Percentiles rank a stretch among this genome's conserved stretches.
Conservation (phyloP, 805 yeast species). For the Starmerella ratchasimensis region DNA sequence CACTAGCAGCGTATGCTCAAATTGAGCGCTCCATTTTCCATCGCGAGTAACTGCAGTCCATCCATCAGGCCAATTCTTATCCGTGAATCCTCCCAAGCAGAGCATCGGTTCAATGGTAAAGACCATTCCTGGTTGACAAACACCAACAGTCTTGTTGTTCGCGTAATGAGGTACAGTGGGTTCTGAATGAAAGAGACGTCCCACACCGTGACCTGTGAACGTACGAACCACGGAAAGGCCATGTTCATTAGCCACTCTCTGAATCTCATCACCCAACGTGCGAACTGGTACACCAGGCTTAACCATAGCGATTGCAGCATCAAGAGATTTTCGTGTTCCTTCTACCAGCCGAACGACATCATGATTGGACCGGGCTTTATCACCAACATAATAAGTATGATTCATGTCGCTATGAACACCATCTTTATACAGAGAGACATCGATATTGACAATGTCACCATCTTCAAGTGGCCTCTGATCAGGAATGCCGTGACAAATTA, state of each 20-base stretch:
- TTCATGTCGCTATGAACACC: constrained; percentile 92
- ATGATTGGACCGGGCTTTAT: constrained; percentile 62
- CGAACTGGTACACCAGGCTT: constrained; percentile 89
- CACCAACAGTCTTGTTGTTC: constrained; percentile 81
- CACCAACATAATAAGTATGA: constrained; percentile 94
- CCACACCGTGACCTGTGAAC: constrained; percentile 90
- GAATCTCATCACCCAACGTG: constrained; percentile 74
- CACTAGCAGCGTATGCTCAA: constrained; percentile 78
- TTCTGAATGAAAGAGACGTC: constrained; percentile 72
- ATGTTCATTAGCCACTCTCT: constrained; percentile 66
- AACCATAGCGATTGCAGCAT: constrained; percentile 66
- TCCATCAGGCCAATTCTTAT: constrained; percentile 87
- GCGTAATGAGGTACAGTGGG: constrained; percentile 94
- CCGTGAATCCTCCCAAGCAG: constrained; percentile 68
- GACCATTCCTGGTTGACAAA: constrained; percentile 89
- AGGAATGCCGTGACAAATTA: constrained; percentile 95
- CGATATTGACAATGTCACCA: constrained; percentile 89
- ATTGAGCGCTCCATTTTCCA: constrained; percentile 84
- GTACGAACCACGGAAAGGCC: constrained; percentile 78
- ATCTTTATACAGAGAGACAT: constrained; percentile 67
- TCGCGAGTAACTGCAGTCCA: constrained; percentile 93
- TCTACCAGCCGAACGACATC: constrained; percentile 84
- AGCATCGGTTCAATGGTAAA: constrained; percentile 98
- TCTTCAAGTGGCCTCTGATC: constrained; percentile 76
- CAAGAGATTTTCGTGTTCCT: constrained; percentile 76